Evolutionary conservation across 768 basidiomycete genomes (phyloP).

Genomic region (Hirschioporus abietinus): DNA sequence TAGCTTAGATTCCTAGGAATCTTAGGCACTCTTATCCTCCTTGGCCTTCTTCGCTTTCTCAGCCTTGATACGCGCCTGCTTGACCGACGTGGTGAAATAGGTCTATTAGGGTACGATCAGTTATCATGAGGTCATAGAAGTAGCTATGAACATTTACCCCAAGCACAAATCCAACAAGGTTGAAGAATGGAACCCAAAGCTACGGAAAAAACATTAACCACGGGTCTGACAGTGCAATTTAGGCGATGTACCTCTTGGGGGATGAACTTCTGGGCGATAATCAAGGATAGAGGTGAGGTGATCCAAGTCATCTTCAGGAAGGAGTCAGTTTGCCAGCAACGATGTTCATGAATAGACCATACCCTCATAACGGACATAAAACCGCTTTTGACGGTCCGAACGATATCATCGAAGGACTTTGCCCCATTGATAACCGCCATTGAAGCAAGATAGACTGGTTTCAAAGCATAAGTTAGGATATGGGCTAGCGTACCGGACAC

Average conservation of each 20-base stretch:
- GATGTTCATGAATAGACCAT: constrained; percentile 15
- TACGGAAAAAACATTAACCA: constrained; percentile 21
- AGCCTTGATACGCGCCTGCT: constrained; percentile 52
- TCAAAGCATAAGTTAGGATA: neutral
- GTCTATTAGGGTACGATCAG: constrained; percentile 37
- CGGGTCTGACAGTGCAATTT: neutral
- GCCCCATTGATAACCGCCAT: constrained; percentile 86
- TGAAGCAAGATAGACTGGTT: constrained; percentile 62
- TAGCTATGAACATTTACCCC: constrained; percentile 46
- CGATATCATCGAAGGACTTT: constrained; percentile 54
- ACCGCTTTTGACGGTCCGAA: constrained; percentile 63
- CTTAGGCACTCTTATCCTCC: constrained; percentile 21
- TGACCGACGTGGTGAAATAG: constrained; percentile 68
- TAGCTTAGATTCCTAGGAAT: neutral
- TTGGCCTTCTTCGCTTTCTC: constrained; percentile 39
- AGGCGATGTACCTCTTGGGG: constrained; percentile 56
- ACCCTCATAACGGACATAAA: constrained; percentile 74
- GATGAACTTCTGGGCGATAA: constrained; percentile 74
- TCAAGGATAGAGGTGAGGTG: constrained; percentile 67
- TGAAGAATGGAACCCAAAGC: constrained; percentile 91
- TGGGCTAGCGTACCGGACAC: neutral
- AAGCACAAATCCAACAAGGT: constrained; percentile 64
- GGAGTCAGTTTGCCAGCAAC: constrained; percentile 3
- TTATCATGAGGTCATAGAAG: constrained; percentile 7
- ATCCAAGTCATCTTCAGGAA: constrained; percentile 67